Evolutionary conservation across 192 early-diverging fungal genomes (phyloP), one percentile per base, ranked within the genome.

Genomic region (Chytriomyces sp.): DNA sequence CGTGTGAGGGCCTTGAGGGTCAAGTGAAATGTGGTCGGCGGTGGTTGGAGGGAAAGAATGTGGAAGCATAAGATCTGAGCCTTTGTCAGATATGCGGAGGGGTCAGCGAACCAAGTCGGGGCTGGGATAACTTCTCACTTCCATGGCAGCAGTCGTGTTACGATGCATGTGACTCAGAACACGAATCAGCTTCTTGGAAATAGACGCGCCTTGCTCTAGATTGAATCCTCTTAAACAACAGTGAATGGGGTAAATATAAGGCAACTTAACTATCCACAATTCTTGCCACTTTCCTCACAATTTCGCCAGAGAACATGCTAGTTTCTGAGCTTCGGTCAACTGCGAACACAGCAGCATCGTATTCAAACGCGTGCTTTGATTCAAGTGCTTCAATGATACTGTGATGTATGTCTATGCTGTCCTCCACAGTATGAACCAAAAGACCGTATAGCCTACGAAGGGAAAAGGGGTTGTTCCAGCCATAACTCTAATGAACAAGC

Each of bases 341-440:
- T 37, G 69, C 69, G 41, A 60, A 60, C 25, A 71, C 40, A 38
- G 69, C 69, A 31, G 69, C 69, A 39, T 71, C 34, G 31, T 71
- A 71, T 52, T 71, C 69, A 30, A 71, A 39, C 17, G 55, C 41
- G 36, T 71, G 36, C 10, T 19, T n/a, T 1, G 58, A 58, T 32
- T 71, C 69, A 12, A 71, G 57, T 19, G 38, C 36, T 60, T 60
- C 69, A 31, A 71, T 60, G 22, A 71, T 60, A 26, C 38, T 60
- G 22, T 71, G 69, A 22, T 71, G 69, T 3, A 60, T 32, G 5
- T 71, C 57, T 26, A 71, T 71, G 30, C 19, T 57, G 54, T 71
- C 69, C 4, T 56, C 14, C n/a, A 71, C 44, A 5, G 28, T n/a
- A 22, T 71, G 56, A 17, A 34, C 57, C 22, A 71, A 30, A n/a